These are phyloP conservation scores for Kuraishia capsulata DNA, from an alignment of 805 yeast species.

Conservation along the genomic window DNA sequence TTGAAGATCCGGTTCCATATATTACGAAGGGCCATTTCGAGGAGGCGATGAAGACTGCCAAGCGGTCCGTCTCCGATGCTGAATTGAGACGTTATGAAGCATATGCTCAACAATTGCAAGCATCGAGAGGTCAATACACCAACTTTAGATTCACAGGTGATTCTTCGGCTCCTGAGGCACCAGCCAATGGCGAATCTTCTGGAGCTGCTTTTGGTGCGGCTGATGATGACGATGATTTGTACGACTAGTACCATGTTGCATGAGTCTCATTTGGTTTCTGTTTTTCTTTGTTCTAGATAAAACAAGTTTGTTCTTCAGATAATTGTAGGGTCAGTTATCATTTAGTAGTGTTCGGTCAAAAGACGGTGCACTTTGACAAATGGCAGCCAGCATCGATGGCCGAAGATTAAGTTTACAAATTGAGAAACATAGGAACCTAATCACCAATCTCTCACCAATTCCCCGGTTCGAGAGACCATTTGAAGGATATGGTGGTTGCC, in stretches of 20 bases:
- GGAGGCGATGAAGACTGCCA: slow-evolving; percentile 99
- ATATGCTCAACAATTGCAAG: slow-evolving; percentile 91
- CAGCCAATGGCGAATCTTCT: slow-evolving; percentile 20
- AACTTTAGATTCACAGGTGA: slow-evolving; percentile 68
- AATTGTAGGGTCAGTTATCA: too few relatives aligned
- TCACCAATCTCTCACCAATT: too few relatives aligned
- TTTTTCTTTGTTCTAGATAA: too few relatives aligned
- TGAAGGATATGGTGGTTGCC: too few relatives aligned
- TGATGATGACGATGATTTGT: slow-evolving; percentile 33
- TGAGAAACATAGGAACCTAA: too few relatives aligned
- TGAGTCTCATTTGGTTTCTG: too few relatives aligned
- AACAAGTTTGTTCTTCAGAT: too few relatives aligned
- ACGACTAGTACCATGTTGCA: slow-evolving; percentile 12
- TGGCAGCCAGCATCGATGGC: too few relatives aligned
- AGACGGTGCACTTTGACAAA: too few relatives aligned
- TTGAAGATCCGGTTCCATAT: slow-evolving; percentile 91
- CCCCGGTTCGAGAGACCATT: too few relatives aligned
- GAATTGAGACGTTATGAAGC: slow-evolving; percentile 98
- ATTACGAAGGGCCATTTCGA: slow-evolving; percentile 92
- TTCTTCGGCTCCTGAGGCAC: slow-evolving; percentile 20
- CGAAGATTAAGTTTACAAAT: too few relatives aligned
- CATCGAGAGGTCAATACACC: slow-evolving; percentile 91
- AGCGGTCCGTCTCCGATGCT: slow-evolving; percentile 93
- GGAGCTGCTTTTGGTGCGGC: slow-evolving; percentile 36
- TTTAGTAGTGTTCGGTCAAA: too few relatives aligned